A percentile compares a stretch with the other conserved stretches of the same genome.
Evolutionary conservation across 257 asterid species (phyloP).

Genomic region (Capsicum chinense): DNA sequence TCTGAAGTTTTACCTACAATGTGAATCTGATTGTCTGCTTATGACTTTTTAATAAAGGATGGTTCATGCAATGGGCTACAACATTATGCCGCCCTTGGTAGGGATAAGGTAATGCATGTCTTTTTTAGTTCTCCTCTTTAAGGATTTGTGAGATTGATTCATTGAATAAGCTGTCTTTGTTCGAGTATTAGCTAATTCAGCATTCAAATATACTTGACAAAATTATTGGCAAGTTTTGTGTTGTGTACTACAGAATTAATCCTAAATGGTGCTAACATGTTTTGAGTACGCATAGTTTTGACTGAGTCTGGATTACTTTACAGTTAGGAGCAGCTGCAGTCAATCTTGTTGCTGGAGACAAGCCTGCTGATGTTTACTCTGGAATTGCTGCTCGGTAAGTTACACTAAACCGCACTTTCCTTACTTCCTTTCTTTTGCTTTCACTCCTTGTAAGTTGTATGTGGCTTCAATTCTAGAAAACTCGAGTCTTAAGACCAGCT

Average conservation of each 20-base stretch:
- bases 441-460: background rate
- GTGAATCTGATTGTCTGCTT: conserved; percentile 36
- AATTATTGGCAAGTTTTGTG: background rate
- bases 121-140: conserved; percentile 17
- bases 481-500: background rate
- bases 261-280: background rate
- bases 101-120: conserved; percentile 79
- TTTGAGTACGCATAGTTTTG: conserved; percentile 9
- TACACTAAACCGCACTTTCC: background rate
- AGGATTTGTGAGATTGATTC: background rate
- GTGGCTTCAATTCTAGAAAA: background rate
- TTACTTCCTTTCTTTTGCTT: background rate
- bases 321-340: conserved; percentile 98
- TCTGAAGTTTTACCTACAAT: conserved; percentile 32
- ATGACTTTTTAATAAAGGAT: conserved; percentile 60
- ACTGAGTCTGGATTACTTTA: conserved; percentile 31
- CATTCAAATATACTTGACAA: conserved; percentile 8
- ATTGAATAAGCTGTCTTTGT: conserved; percentile 5
- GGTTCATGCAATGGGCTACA: conserved; percentile 99
- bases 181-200: conserved; percentile 23
- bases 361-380: conserved; percentile 98
- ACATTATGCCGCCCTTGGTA: conserved; percentile 98
- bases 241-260: background rate
- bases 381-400: conserved; percentile 94
- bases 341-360: conserved; percentile 89